A percentile compares a stretch with the other conserved stretches of the same genome.
Conservation (phyloP, 495 filamentous ascomycete species). For the Tuber indicum region DNA sequence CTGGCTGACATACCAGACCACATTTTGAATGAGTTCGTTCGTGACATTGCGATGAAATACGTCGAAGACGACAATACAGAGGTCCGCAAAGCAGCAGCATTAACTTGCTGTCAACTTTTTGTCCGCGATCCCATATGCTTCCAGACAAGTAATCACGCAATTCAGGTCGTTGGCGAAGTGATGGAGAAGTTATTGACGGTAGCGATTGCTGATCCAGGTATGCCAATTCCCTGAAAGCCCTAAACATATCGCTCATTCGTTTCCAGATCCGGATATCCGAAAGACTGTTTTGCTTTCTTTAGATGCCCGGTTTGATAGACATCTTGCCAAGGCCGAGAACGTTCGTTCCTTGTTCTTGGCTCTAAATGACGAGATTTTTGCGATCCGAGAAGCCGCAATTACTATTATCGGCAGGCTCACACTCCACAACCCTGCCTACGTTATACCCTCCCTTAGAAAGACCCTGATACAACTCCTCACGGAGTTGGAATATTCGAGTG, state of each 20-base stretch:
- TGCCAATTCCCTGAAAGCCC: slow-evolving; percentile 6
- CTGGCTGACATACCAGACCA: slow-evolving; percentile 52
- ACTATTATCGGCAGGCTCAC: slow-evolving; percentile 92
- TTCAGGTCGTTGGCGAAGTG: slow-evolving; percentile 93
- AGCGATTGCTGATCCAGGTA: slow-evolving; percentile 73
- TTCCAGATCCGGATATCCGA: slow-evolving; percentile 69
- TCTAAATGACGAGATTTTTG: slow-evolving; percentile 89
- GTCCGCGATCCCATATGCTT: slow-evolving; percentile 94
- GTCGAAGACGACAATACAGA: slow-evolving; percentile 92
- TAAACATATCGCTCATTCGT: background rate
- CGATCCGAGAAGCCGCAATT: slow-evolving; percentile 88
- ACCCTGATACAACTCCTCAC: slow-evolving; percentile 91
- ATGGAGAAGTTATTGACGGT: slow-evolving; percentile 94
- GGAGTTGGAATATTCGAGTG: slow-evolving; percentile 91
- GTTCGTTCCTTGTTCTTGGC: slow-evolving; percentile 91
- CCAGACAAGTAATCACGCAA: slow-evolving; percentile 91
- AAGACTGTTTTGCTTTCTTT: slow-evolving; percentile 79
- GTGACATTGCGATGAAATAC: slow-evolving; percentile 95
- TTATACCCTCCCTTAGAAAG: slow-evolving; percentile 89
- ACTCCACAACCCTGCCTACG: slow-evolving; percentile 87
- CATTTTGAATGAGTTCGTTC: slow-evolving; percentile 94
- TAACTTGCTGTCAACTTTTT: slow-evolving; percentile 96
- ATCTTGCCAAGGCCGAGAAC: slow-evolving; percentile 90
- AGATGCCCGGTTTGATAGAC: slow-evolving; percentile 88
- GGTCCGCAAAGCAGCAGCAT: slow-evolving; percentile 85